phyloP scores from a whole-genome alignment of 805 yeast genomes.

The Yamadazyma phyllophila region DNA sequence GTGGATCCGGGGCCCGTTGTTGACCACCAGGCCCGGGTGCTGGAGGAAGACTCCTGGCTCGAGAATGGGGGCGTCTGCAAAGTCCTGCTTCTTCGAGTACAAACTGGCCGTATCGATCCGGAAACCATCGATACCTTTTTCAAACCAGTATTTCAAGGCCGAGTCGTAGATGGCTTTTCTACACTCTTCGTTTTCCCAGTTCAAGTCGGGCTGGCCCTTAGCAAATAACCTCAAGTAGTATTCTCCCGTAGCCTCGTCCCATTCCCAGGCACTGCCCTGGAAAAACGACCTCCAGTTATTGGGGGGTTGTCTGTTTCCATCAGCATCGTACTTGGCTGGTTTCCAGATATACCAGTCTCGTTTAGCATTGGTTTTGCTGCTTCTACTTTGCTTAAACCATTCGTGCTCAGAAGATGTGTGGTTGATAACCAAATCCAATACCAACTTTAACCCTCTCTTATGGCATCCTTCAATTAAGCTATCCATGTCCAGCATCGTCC shows the following conservation, averaged over 20 bases:
- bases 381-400: conserved; percentile 57
- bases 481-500: conserved; percentile 53
- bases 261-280: conserved; percentile 57
- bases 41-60: conserved; percentile 42
- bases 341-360: conserved; percentile 65
- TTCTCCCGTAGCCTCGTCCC: conserved; percentile 52
- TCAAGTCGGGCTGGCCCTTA: conserved; percentile 55
- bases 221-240: conserved; percentile 57
- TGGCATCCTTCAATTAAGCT: conserved; percentile 46
- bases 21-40: conserved; percentile 29
- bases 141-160: conserved; percentile 53
- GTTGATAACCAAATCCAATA: conserved; percentile 57
- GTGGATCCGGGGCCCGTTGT: conserved; percentile 55
- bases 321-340: conserved; percentile 43
- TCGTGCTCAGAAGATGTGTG: conserved; percentile 55
- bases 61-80: conserved; percentile 49
- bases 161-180: conserved; percentile 42
- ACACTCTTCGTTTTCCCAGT: conserved; percentile 53
- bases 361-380: conserved; percentile 50
- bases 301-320: conserved; percentile 54
- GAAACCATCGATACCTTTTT: conserved; percentile 58
- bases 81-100: conserved; percentile 47
- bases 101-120: conserved; percentile 56
- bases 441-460: conserved; percentile 48
- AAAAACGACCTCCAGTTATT: conserved; percentile 56